Percentiles rank a stretch among this genome's conserved stretches.
phyloP scores from a whole-genome alignment of 306 rosid genomes.

The Sophora flavescens region DNA sequence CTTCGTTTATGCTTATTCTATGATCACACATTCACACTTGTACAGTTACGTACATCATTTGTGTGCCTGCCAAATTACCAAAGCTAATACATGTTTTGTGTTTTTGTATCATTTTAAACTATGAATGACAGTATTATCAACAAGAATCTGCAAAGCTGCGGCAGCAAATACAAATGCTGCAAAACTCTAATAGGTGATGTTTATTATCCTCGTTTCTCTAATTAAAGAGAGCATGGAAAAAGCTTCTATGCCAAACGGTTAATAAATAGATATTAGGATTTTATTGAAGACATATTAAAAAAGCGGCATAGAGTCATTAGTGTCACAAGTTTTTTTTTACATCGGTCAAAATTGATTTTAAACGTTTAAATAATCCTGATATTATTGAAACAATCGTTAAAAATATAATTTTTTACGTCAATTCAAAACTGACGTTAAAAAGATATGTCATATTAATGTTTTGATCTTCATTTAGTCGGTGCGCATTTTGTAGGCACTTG shows the following conservation, averaged over 20 bases:
- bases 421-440: too few relatives aligned
- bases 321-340: too few relatives aligned
- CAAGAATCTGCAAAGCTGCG: constrained; percentile 94
- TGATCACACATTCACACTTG: background rate
- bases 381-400: too few relatives aligned
- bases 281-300: background rate
- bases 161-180: constrained; percentile 93
- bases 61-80: background rate
- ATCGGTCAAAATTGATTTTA: too few relatives aligned
- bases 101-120: background rate
- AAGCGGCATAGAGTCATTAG: too few relatives aligned
- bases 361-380: too few relatives aligned
- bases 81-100: background rate
- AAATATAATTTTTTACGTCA: too few relatives aligned
- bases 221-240: background rate
- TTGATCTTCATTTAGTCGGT: background rate
- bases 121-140: constrained; percentile 74
- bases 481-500: constrained; percentile 65
- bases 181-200: constrained; percentile 84
- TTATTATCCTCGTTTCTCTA: background rate
- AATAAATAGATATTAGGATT: background rate
- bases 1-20: background rate
- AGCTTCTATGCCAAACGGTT: background rate
- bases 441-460: background rate
- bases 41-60: background rate